Conservation (phyloP, 2,329 filamentous ascomycete species). For the Ophiocordyceps australis region DNA sequence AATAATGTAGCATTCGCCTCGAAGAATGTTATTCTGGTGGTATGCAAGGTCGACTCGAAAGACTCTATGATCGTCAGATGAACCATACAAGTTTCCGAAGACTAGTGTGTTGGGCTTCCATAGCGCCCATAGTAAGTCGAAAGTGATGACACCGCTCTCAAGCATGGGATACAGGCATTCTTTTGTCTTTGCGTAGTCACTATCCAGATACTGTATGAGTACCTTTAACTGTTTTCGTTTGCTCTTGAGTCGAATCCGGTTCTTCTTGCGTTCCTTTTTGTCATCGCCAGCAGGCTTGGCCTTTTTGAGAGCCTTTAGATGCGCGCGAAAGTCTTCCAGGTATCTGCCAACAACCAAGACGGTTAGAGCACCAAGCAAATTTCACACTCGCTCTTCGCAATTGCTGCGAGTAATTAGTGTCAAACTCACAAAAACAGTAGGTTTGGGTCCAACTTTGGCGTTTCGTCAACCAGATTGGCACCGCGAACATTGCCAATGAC, state of each 20-base stretch:
- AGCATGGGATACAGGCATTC: constrained; percentile 65
- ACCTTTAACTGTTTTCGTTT: constrained; percentile 52
- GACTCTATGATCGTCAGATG: constrained; percentile 56
- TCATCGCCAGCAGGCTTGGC: constrained; percentile 25
- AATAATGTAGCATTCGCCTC: constrained; percentile 58
- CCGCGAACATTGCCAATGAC: constrained; percentile 21
- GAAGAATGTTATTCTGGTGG: constrained; percentile 50
- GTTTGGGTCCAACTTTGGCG: constrained; percentile 54
- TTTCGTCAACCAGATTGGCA: constrained; percentile 64
- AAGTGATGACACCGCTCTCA: constrained; percentile 69
- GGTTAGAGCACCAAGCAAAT: too few relatives aligned
- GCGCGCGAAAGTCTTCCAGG: constrained; percentile 53
- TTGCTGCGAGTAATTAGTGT: too few relatives aligned
- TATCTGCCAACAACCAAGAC: too few relatives aligned
- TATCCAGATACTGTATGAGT: constrained; percentile 58
- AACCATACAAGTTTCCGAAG: constrained; percentile 62
- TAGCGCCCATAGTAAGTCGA: constrained; percentile 73
- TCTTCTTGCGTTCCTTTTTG: constrained; percentile 42
- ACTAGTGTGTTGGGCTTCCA: constrained; percentile 76
- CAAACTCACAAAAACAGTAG: constrained; percentile 46
- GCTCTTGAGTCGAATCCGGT: constrained; percentile 33
- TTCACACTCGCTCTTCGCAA: too few relatives aligned
- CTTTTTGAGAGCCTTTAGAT: constrained; percentile 46
- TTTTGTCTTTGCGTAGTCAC: constrained; percentile 63
- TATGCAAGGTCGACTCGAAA: constrained; percentile 68